phyloP scores from a whole-genome alignment of 2,329 filamentous ascomycete species.

The Paecilomyces dactylethromorphus region DNA sequence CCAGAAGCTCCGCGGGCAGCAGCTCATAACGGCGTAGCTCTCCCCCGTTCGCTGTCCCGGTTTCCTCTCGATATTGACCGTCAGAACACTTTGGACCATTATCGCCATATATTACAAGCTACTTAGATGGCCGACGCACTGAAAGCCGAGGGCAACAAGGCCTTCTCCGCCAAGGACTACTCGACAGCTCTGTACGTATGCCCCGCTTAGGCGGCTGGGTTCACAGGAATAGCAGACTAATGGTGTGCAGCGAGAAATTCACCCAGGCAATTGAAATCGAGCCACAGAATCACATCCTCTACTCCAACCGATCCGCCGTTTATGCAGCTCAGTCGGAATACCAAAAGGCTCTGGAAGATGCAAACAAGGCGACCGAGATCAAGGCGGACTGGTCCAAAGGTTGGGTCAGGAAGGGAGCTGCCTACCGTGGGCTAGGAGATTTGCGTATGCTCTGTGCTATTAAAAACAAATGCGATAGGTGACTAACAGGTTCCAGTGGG shows the following conservation, averaged over 20 bases:
- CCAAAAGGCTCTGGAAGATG: slow-evolving; percentile 77
- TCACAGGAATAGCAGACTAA: slow-evolving; percentile 4
- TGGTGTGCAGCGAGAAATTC: slow-evolving; percentile 72
- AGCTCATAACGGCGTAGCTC: slow-evolving; percentile 15
- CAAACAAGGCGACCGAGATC: slow-evolving; percentile 84
- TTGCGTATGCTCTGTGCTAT: slow-evolving; percentile 47
- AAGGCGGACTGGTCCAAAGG: slow-evolving; percentile 99
- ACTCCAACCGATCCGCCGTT: slow-evolving; percentile 87
- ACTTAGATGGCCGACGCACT: slow-evolving; percentile 67
- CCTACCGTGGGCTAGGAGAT: slow-evolving; percentile 80
- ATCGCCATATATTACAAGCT: neutral
- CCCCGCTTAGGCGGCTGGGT: slow-evolving; percentile 13
- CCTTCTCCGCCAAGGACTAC: slow-evolving; percentile 96
- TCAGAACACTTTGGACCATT: neutral
- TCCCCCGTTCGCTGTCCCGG: slow-evolving; percentile 3
- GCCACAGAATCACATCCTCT: slow-evolving; percentile 88
- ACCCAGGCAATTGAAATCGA: slow-evolving; percentile 86
- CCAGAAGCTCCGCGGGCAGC: slow-evolving; percentile 31
- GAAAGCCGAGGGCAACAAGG: slow-evolving; percentile 97
- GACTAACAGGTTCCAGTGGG: slow-evolving; percentile 46
- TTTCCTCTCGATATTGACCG: slow-evolving; percentile 4
- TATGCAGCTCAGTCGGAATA: slow-evolving; percentile 88
- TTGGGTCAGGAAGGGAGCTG: slow-evolving; percentile 87
- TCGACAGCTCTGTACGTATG: slow-evolving; percentile 80
- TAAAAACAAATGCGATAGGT: too few relatives aligned